Conservation (phyloP, 2,329 filamentous ascomycete genomes). For the Diaporthe citrichinensis region DNA sequence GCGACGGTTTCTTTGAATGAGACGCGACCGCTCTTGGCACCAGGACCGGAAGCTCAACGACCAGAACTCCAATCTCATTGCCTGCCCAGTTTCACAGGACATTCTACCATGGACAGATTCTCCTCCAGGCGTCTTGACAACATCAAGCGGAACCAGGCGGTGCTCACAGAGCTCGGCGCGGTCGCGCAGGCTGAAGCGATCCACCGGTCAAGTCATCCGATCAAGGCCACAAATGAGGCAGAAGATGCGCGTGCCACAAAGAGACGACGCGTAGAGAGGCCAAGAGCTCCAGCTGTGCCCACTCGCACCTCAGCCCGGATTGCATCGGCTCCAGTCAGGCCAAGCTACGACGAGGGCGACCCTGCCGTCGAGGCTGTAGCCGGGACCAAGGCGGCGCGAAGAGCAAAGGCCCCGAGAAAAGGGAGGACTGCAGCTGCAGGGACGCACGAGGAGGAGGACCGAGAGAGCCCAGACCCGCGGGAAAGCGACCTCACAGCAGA, state of each 20-base stretch:
- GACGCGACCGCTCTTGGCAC: neutral
- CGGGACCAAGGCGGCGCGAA: neutral
- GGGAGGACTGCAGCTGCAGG: neutral
- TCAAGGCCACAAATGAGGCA: no score
- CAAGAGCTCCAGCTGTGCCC: slow-evolving; percentile 47
- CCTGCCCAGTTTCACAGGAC: neutral
- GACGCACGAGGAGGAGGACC: neutral
- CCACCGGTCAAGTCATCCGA: slow-evolving; percentile 38
- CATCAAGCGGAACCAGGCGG: slow-evolving; percentile 63
- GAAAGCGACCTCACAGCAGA: slow-evolving; percentile 33
- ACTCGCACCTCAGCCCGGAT: slow-evolving; percentile 63
- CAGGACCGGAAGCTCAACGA: no score
- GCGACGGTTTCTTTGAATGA: neutral
- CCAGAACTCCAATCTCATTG: no score
- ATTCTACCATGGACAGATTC: slow-evolving; percentile 50
- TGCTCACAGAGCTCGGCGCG: slow-evolving; percentile 63
- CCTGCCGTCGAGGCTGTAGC: neutral
- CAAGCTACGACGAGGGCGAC: slow-evolving; percentile 55
- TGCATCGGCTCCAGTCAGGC: slow-evolving; percentile 53
- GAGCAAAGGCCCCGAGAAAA: neutral
- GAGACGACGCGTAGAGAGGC: slow-evolving; percentile 27
- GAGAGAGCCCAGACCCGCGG: neutral
- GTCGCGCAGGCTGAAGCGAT: slow-evolving; percentile 47
- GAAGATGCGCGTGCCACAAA: neutral
- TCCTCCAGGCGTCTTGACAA: slow-evolving; percentile 62